These are phyloP conservation scores for Vishniacozyma victoriae DNA, from an alignment of 768 basidiomycete species.

Conservation along the genomic window DNA sequence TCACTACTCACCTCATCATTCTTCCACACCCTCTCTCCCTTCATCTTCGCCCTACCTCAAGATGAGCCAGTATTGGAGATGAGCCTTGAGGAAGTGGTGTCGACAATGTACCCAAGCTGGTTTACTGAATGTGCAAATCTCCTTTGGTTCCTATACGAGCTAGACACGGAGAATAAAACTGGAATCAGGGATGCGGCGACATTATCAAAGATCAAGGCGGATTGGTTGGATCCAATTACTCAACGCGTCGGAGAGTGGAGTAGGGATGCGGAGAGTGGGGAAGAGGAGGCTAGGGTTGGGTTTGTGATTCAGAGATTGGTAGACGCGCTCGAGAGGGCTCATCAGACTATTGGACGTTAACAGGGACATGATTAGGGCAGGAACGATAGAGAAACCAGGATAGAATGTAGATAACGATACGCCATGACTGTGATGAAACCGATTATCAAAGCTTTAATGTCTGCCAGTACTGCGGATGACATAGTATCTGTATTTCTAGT, in stretches of 20 bases:
- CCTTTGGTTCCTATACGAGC: slow-evolving; percentile 9
- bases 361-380: too few relatives aligned
- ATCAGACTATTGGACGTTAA: too few relatives aligned
- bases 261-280: background rate
- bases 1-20: background rate
- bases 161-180: slow-evolving; percentile 1
- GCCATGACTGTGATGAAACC: too few relatives aligned
- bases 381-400: too few relatives aligned
- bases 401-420: too few relatives aligned
- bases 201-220: too few relatives aligned
- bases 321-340: too few relatives aligned
- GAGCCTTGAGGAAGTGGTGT: background rate
- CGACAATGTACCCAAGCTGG: slow-evolving; percentile 7
- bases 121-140: slow-evolving; percentile 12
- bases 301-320: too few relatives aligned
- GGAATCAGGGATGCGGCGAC: background rate
- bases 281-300: background rate
- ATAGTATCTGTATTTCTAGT: too few relatives aligned
- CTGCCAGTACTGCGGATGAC: too few relatives aligned
- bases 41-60: slow-evolving; percentile 3
- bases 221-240: too few relatives aligned
- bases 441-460: too few relatives aligned
- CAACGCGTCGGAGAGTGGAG: background rate
- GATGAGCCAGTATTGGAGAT: slow-evolving; percentile 7
- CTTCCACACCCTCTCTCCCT: background rate